A percentile compares a stretch with the other conserved stretches of the same genome.
phyloP scores from a whole-genome alignment of 352 stramenopile species.

The Pythium vanterpoolii region DNA sequence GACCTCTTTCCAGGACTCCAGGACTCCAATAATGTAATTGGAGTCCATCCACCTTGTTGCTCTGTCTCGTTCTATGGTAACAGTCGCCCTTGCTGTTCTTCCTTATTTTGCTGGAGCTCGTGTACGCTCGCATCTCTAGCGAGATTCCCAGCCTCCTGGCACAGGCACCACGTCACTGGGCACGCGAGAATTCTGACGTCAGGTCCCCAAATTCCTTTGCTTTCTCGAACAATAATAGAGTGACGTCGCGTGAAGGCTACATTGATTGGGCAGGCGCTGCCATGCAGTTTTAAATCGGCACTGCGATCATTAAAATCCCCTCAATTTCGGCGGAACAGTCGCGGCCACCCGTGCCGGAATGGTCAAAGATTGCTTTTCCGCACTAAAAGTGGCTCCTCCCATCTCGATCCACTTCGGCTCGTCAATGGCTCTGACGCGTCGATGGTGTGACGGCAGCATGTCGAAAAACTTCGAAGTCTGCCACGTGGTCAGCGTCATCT shows the following conservation, averaged over 20 bases:
- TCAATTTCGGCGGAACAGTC: no score
- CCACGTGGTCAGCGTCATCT: constrained; percentile 23
- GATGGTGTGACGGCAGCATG: background rate
- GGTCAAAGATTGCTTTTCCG: no score
- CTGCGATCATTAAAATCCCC: no score
- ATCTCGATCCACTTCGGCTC: no score
- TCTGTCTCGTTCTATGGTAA: constrained; percentile 2
- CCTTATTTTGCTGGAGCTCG: background rate
- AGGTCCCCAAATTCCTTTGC: background rate
- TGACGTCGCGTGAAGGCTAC: background rate
- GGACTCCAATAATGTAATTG: no score
- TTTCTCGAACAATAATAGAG: background rate
- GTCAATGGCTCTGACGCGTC: background rate
- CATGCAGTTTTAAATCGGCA: no score
- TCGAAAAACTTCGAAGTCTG: constrained; percentile 8
- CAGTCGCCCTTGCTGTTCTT: background rate
- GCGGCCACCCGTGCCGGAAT: no score
- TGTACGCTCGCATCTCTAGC: background rate
- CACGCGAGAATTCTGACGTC: constrained; percentile 8
- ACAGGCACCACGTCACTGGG: no score
- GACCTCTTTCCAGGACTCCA: background rate
- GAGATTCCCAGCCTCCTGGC: background rate
- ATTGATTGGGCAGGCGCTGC: constrained; percentile 1
- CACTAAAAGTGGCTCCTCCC: no score
- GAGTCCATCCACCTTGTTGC: no score